Evolutionary conservation across 148 eudicot species (phyloP), one percentile per base, ranked within the genome.

Genomic region (Vaccinium darrowii): DNA sequence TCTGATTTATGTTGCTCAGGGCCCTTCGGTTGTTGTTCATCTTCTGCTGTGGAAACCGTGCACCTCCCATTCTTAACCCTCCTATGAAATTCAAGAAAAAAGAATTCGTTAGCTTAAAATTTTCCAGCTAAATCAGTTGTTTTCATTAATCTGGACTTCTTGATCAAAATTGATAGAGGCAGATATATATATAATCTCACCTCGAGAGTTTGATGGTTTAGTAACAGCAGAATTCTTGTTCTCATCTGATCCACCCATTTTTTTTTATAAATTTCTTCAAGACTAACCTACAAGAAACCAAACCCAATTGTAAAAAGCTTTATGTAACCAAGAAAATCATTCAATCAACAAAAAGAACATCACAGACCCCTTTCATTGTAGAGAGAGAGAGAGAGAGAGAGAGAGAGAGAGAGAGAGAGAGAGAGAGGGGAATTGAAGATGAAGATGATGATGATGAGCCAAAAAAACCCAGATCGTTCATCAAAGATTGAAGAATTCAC

Each of bases 1-100:
- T 79, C 81, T 54, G 81, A 0, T 54, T 79, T 79, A 79, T 79
- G 47, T 79, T 78, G 62, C 60, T 25, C 18, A 78, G 60, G 52
- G 62, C 81, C 81, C 39, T 51, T 52, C 81, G 60, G 39, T 52
- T 56, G 47, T 30, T 71, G 69, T 13, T 23, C 19, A 10, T 43
- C 78, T 47, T 75, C 10, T 78, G 81, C 43, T 25, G 36, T 13
- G 21, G 39, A 53, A 56, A 79, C 47, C 65, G 54, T 11, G n/a
- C 50, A 0, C 78, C 50, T 18, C 78, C 51, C 78, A 74, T 39
- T 74, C 78, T 43, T 15, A 39, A 74, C 21, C 52, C 50, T 39
- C 78, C 78, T 74, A 39, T 19, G 21, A 39, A 74, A 16, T 74
- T 74, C 78, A 74, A 39, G 10, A 72, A 74, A 51, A 74, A 36